Base-by-base conservation (phyloP, 768 basidiomycete species). In the Boletus barrowsii region DNA sequence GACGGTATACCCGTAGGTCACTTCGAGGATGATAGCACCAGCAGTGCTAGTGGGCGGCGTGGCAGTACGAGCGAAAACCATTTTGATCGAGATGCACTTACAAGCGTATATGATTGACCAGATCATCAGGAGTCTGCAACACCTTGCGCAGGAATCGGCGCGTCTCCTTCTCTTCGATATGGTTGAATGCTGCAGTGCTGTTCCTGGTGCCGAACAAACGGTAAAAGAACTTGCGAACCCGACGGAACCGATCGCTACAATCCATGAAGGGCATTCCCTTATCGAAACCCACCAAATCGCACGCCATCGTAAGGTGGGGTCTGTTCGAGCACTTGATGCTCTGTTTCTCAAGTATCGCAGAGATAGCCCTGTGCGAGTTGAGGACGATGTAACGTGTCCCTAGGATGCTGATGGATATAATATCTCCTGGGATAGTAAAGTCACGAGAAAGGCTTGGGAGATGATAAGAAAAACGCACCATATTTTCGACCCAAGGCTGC, bases 321-420 rank as follows among this genome's bases (percentile, higher is more conserved):
- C 66, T 57, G n/a, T 63, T 29, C 13, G 82, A 82, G 60, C 81
- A 83, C 42, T 80, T 79, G 17, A 75, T 62, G 48, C 81, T 76
- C 47, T 80, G 74, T 61, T 75, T 81, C 41, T 83, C 82, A 24
- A 85, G 68, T 18, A 85, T 67, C 49, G 78, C 80, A 10, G 72
- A 72, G 35, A 75, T 73, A 7, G 73, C 75, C 54, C 76, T 71
- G 56, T 71, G 55, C 54, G 75, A 76, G 64, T 78, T 83, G 33
- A 86, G 66, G 49, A 85, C 68, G 44, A 84, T 58, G 62, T 80
- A 74, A 9, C 76, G 73, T 49, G 76, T 75, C 24, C 77, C 74
- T 24, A 83, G 65, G 22, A 81, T 54, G 39, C 9, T 64, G 4
- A 64, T 26, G 15, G 57, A 51, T 9, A 40, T 53, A 32, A 68